Evolutionary conservation across 1,139 yeast genomes (phyloP).

Genomic region (Suhomyces panamericanus): DNA sequence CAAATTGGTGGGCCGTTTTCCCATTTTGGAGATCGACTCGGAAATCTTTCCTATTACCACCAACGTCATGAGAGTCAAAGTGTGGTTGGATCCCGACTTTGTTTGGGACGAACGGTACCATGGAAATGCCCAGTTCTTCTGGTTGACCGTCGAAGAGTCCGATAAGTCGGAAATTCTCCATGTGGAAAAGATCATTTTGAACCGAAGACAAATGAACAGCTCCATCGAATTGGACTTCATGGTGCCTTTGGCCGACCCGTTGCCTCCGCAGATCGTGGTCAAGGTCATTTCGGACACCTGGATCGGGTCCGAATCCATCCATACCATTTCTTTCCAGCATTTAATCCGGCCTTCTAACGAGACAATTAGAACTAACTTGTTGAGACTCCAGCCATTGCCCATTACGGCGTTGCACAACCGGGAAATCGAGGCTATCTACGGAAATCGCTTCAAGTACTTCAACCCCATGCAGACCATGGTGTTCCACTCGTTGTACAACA

Average conservation of each 20-base stretch:
- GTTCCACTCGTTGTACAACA: conserved; percentile 83
- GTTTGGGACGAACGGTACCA: conserved; percentile 81
- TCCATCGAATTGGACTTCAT: conserved; percentile 84
- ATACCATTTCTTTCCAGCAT: conserved; percentile 86
- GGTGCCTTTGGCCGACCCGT: conserved; percentile 85
- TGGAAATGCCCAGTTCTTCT: conserved; percentile 82
- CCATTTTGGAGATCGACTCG: conserved; percentile 67
- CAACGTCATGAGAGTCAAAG: conserved; percentile 80
- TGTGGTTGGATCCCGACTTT: conserved; percentile 71
- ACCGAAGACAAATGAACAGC: conserved; percentile 53
- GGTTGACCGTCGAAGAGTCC: conserved; percentile 91
- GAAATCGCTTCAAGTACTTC: conserved; percentile 71
- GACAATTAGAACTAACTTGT: conserved; percentile 76
- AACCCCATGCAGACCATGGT: conserved; percentile 99
- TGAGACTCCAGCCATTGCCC: conserved; percentile 85
- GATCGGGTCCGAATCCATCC: conserved; percentile 82
- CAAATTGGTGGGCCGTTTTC: conserved; percentile 68
- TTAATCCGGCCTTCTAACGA: conserved; percentile 86
- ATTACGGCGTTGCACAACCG: conserved; percentile 73
- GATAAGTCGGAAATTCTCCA: conserved; percentile 74
- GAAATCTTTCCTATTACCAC: conserved; percentile 90
- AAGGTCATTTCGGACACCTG: conserved; percentile 81
- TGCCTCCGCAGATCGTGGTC: conserved; percentile 83
- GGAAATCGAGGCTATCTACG: conserved; percentile 67
- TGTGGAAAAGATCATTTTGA: conserved; percentile 74